phyloP scores from a whole-genome alignment of 1,284 basidiomycete genomes.

The Cryptococcus wingfieldii region DNA sequence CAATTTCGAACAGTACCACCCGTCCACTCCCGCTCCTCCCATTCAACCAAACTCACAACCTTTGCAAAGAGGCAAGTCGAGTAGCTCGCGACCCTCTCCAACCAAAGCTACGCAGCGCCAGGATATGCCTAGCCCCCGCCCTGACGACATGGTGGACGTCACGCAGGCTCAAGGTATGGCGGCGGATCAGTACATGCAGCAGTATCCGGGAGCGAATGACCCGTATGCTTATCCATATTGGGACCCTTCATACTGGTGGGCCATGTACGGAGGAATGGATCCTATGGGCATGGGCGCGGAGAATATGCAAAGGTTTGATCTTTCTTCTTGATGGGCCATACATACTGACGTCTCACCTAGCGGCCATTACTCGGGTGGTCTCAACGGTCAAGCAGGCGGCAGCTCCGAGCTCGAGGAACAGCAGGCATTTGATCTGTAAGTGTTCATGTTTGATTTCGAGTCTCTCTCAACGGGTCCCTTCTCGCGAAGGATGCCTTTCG shows the following conservation, averaged over 20 bases:
- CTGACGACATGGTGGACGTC: too few relatives aligned
- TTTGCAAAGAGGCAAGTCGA: too few relatives aligned
- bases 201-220: too few relatives aligned
- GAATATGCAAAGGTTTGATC: neutral
- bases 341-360: neutral
- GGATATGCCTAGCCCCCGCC: too few relatives aligned
- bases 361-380: neutral
- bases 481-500: slow-evolving; percentile 6
- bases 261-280: slow-evolving; percentile 5
- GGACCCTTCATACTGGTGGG: slow-evolving; percentile 18
- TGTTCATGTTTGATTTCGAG: neutral
- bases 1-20: too few relatives aligned
- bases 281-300: neutral
- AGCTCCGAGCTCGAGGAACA: neutral
- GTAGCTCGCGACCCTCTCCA: too few relatives aligned
- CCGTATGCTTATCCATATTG: slow-evolving; percentile 12
- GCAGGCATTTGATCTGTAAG: slow-evolving; percentile 8
- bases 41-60: too few relatives aligned
- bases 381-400: neutral
- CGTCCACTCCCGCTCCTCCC: too few relatives aligned
- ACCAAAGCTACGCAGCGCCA: too few relatives aligned
- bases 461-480: neutral
- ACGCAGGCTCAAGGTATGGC: too few relatives aligned
- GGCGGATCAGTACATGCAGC: too few relatives aligned
- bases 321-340: neutral